Evolutionary conservation across 2,329 filamentous ascomycete species (phyloP).

Genomic region (Verruconis gallopava): DNA sequence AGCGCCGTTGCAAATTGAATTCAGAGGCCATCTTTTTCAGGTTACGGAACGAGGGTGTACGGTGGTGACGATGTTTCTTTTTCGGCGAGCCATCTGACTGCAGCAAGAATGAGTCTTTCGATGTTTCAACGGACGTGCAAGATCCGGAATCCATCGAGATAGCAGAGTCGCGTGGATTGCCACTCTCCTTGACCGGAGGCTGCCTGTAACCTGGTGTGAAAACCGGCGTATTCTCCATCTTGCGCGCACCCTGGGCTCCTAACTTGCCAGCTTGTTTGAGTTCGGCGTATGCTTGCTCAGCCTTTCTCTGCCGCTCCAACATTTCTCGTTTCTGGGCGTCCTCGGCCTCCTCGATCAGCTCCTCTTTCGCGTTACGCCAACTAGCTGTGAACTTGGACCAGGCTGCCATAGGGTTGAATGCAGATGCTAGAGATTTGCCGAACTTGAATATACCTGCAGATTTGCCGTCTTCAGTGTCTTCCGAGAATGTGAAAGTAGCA

Average conservation of each 20-base stretch:
- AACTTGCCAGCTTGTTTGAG: slow-evolving; percentile 40
- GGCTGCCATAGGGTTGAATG: slow-evolving; percentile 40
- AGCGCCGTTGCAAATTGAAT: slow-evolving; percentile 10
- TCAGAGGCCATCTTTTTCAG: slow-evolving; percentile 9
- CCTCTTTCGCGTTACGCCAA: slow-evolving; percentile 34
- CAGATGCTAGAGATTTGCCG: slow-evolving; percentile 39
- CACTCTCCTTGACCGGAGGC: background rate
- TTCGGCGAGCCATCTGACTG: background rate
- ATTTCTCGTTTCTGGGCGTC: slow-evolving; percentile 25
- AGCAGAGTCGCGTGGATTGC: slow-evolving; percentile 19
- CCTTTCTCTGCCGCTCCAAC: slow-evolving; percentile 1
- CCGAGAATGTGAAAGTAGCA: background rate
- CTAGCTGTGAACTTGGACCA: slow-evolving; percentile 30
- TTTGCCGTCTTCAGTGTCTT: slow-evolving; percentile 1
- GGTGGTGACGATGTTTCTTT: slow-evolving; percentile 12
- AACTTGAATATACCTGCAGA: slow-evolving; percentile 38
- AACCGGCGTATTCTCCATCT: background rate
- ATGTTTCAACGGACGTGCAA: slow-evolving; percentile 11
- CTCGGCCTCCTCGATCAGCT: slow-evolving; percentile 24
- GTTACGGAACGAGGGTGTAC: slow-evolving; percentile 20
- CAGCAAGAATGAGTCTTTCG: slow-evolving; percentile 7
- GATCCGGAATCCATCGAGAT: slow-evolving; percentile 14
- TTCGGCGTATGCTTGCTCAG: slow-evolving; percentile 5
- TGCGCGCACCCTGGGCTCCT: slow-evolving; percentile 18
- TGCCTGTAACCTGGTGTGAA: background rate